Evolutionary conservation across 2,329 filamentous ascomycete species (phyloP).

Genomic region (Xylaria sp.): DNA sequence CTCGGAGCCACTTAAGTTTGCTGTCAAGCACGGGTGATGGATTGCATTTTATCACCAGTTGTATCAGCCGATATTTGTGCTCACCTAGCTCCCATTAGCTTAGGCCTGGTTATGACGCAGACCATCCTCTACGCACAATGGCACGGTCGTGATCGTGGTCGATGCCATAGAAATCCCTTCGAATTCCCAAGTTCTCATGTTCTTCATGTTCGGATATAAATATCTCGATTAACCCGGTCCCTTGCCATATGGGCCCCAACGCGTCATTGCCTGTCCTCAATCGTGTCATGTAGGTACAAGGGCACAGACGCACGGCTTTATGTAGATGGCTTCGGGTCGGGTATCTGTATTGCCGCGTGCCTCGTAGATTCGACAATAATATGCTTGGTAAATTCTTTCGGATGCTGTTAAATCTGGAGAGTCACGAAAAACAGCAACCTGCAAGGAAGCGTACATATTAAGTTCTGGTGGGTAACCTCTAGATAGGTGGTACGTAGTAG

Average conservation of each 20-base stretch:
- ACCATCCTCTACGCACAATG: not conserved
- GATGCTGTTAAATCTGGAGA: not conserved
- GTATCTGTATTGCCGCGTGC: not conserved
- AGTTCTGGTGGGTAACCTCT: not conserved
- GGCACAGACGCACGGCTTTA: slow-evolving; percentile 1
- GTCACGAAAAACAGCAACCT: slow-evolving; percentile 3
- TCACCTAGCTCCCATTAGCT: not conserved
- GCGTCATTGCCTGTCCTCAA: slow-evolving; percentile 1
- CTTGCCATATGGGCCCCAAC: not conserved
- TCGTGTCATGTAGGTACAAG: slow-evolving; percentile 10
- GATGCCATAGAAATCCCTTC: not conserved
- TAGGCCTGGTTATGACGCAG: not conserved
- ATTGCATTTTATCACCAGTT: not conserved
- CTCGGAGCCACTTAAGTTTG: not conserved
- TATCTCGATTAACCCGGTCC: slow-evolving; percentile 10
- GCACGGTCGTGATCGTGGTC: not conserved
- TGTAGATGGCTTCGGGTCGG: not conserved
- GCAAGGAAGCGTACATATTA: not conserved
- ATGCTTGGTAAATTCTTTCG: not conserved
- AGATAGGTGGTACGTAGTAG: slow-evolving; percentile 1
- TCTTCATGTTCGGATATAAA: slow-evolving; percentile 2
- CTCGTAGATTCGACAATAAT: not conserved
- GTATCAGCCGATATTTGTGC: not conserved
- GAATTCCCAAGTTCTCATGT: not conserved
- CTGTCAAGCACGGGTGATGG: not conserved